phyloP scores from a whole-genome alignment of 2,329 filamentous ascomycete genomes.

The Meredithiella fracta region DNA sequence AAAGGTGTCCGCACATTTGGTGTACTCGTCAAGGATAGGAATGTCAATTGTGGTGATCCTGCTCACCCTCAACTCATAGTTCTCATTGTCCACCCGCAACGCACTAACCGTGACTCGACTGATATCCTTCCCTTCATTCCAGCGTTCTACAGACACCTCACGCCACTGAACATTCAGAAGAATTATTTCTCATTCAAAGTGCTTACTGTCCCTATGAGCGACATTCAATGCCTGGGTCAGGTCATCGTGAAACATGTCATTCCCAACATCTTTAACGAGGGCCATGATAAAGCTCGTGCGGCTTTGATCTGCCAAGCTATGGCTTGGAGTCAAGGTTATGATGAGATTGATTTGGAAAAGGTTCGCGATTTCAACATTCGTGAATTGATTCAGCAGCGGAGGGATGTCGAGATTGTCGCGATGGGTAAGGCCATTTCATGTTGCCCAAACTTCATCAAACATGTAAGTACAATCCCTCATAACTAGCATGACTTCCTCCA shows the following conservation, averaged over 20 bases:
- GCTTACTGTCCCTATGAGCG: constrained; percentile 49
- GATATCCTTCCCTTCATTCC: constrained; percentile 75
- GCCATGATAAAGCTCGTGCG: constrained; percentile 40
- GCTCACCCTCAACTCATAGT: constrained; percentile 57
- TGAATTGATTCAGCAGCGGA: constrained; percentile 59
- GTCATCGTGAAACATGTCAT: constrained; percentile 43
- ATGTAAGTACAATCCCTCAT: constrained; percentile 41
- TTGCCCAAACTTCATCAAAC: constrained; percentile 71
- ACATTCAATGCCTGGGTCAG: constrained; percentile 72
- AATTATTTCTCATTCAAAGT: constrained; percentile 53
- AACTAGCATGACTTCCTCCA: neutral
- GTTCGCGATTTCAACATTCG: constrained; percentile 71
- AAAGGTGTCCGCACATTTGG: constrained; percentile 71
- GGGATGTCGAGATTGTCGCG: constrained; percentile 44
- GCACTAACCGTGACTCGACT: constrained; percentile 57
- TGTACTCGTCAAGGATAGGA: constrained; percentile 60
- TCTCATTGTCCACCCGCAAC: constrained; percentile 55
- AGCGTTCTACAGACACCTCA: constrained; percentile 49
- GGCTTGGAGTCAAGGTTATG: constrained; percentile 38
- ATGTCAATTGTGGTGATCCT: constrained; percentile 38
- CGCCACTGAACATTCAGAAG: constrained; percentile 47
- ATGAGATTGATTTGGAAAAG: constrained; percentile 66
- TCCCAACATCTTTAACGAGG: constrained; percentile 41
- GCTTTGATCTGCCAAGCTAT: constrained; percentile 61
- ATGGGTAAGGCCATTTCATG: constrained; percentile 46